phyloP scores from a whole-genome alignment of 371 early-diverging fungal species.

The Chytridium lagenaria region DNA sequence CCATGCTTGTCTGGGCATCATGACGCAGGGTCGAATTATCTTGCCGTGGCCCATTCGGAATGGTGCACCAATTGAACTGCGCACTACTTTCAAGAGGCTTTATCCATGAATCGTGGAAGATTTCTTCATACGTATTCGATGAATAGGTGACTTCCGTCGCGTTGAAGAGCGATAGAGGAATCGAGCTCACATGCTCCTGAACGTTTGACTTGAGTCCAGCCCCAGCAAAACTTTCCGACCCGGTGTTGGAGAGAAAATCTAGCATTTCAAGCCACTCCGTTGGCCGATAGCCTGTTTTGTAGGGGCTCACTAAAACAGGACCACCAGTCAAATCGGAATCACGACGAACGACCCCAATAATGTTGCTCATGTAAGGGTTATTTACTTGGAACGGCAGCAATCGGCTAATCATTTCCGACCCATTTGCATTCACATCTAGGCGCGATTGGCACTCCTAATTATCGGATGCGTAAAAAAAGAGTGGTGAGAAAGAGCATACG shows the following conservation, averaged over 20 bases:
- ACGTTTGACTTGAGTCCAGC: background rate
- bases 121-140: background rate
- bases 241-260: background rate
- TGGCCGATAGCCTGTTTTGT: background rate
- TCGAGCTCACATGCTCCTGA: background rate
- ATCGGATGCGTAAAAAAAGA: background rate
- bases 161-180: slow-evolving; percentile 7
- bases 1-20: too few species aligned
- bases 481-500: background rate
- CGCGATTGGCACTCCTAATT: background rate
- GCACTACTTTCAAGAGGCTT: background rate
- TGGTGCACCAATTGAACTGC: slow-evolving; percentile 10
- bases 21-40: too few species aligned
- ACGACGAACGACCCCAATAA: background rate
- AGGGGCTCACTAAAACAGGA: slow-evolving; percentile 3
- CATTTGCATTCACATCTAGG: background rate
- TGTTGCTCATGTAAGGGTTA: background rate
- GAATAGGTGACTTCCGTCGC: background rate
- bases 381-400: slow-evolving; percentile 5
- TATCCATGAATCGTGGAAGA: background rate
- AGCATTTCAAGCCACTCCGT: slow-evolving; percentile 11
- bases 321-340: background rate
- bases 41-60: background rate
- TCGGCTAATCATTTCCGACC: slow-evolving; percentile 11
- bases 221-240: background rate